A percentile compares a stretch with the other conserved stretches of the same genome.
Conservation (phyloP, 2,329 filamentous ascomycete species). For the Aspergillaceae sp. region DNA sequence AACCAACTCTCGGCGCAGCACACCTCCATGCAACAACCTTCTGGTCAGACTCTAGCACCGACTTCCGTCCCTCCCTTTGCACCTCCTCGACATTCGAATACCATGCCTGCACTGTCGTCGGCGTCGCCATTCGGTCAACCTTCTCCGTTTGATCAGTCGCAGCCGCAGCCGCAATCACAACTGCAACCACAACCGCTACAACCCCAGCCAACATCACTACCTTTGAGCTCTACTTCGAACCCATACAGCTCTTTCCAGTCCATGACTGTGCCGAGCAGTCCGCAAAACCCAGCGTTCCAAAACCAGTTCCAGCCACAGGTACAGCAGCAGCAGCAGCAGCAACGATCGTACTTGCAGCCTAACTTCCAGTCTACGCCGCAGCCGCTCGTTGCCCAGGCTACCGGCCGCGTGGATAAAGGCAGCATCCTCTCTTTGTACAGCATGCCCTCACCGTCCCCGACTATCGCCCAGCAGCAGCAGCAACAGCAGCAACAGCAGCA, state of each 20-base stretch:
- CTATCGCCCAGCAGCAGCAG: constrained; percentile 26
- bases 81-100: constrained; percentile 27
- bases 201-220: constrained; percentile 5
- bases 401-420: constrained; percentile 38
- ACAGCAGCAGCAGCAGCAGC: constrained; percentile 3
- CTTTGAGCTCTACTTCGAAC: constrained; percentile 1
- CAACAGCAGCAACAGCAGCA: constrained; percentile 16
- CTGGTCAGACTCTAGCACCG: constrained; percentile 11
- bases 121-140: constrained; percentile 22
- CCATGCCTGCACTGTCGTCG: constrained; percentile 29
- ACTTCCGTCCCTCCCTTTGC: constrained; percentile 5
- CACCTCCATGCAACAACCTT: constrained; percentile 9
- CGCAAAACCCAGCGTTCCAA: constrained; percentile 18
- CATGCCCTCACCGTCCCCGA: constrained; percentile 30
- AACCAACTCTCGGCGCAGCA: constrained; percentile 18
- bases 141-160: constrained; percentile 12
- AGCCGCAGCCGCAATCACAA: constrained; percentile 13
- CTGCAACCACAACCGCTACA: constrained; percentile 15
- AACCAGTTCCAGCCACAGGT: constrained; percentile 15
- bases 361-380: constrained; percentile 14
- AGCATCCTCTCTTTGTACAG: constrained; percentile 41
- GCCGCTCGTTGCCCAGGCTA: constrained; percentile 31
- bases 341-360: not conserved
- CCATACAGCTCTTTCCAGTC: constrained; percentile 29
- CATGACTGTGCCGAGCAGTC: constrained; percentile 17